Percentiles rank a stretch among this genome's conserved stretches.
phyloP scores from a whole-genome alignment of 441 rosid genomes.

The Corymbia calophylla region DNA sequence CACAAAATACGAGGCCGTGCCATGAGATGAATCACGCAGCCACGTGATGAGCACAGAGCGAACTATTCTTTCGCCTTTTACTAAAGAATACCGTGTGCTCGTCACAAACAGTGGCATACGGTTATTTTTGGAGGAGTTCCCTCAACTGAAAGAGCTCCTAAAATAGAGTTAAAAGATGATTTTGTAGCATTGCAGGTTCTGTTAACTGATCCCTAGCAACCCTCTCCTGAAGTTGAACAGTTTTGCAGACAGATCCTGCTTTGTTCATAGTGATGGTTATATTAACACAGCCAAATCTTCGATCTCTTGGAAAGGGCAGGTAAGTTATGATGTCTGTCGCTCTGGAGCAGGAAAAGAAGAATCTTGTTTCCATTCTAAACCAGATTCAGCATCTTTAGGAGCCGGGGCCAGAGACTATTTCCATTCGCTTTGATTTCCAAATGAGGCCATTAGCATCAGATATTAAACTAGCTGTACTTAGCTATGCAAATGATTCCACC shows the following conservation, averaged over 20 bases:
- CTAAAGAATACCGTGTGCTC: neutral
- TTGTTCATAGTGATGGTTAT: no score
- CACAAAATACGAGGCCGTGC: fast-evolving
- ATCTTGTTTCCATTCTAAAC: no score
- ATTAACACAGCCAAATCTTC: no score
- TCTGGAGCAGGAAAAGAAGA: neutral
- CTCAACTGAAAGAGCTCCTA: neutral
- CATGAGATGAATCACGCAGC: neutral
- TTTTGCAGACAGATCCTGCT: neutral
- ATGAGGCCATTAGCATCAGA: neutral
- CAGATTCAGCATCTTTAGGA: neutral
- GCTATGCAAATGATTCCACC: neutral
- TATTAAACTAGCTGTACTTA: neutral
- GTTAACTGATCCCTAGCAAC: neutral
- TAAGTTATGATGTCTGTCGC: neutral
- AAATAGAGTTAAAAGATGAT: neutral
- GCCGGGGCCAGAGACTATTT: neutral
- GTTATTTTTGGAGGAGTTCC: neutral
- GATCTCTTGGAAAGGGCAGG: neutral
- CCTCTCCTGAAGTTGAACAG: neutral
- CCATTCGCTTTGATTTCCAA: neutral
- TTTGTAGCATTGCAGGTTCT: neutral
- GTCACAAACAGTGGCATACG: neutral
- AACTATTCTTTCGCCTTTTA: neutral
- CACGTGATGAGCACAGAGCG: neutral